Evolutionary conservation across 1,284 basidiomycete genomes (phyloP).

Genomic region (Ganoderma multipileum): DNA sequence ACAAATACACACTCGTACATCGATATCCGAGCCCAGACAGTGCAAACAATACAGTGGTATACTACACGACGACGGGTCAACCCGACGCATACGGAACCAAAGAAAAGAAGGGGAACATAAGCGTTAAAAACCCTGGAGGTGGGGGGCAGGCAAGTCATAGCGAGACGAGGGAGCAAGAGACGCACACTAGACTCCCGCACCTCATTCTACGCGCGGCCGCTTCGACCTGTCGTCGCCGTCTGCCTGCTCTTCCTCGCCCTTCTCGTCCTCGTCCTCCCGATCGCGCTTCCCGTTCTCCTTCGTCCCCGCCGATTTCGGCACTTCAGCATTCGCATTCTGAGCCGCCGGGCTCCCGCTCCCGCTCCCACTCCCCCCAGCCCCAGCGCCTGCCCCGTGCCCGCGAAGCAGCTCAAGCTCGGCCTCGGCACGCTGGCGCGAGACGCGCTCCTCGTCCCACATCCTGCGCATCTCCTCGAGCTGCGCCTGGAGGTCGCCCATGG

Average conservation of each 20-base stretch:
- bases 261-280: slow-evolving; percentile 26
- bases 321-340: slow-evolving; percentile 1
- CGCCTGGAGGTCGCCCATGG: slow-evolving; percentile 83
- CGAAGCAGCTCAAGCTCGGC: slow-evolving; percentile 62
- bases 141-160: not conserved
- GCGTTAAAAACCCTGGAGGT: not conserved
- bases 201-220: slow-evolving; percentile 39
- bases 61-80: slow-evolving; percentile 5
- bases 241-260: slow-evolving; percentile 25
- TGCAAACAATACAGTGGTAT: slow-evolving; percentile 13
- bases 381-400: slow-evolving; percentile 33
- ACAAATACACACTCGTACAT: slow-evolving; percentile 15
- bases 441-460: slow-evolving; percentile 76
- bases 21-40: not conserved
- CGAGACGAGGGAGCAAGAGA: not conserved
- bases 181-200: not conserved
- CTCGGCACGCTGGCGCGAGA: slow-evolving; percentile 61
- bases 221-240: slow-evolving; percentile 36
- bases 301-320: slow-evolving; percentile 3
- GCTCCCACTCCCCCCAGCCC: not conserved
- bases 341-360: not conserved
- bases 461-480: slow-evolving; percentile 80
- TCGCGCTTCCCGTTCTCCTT: slow-evolving; percentile 35
- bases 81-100: not conserved
- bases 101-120: not conserved